These are phyloP conservation scores for Ramalina peruviana DNA, from an alignment of 495 filamentous ascomycete species.

Conservation along the genomic window DNA sequence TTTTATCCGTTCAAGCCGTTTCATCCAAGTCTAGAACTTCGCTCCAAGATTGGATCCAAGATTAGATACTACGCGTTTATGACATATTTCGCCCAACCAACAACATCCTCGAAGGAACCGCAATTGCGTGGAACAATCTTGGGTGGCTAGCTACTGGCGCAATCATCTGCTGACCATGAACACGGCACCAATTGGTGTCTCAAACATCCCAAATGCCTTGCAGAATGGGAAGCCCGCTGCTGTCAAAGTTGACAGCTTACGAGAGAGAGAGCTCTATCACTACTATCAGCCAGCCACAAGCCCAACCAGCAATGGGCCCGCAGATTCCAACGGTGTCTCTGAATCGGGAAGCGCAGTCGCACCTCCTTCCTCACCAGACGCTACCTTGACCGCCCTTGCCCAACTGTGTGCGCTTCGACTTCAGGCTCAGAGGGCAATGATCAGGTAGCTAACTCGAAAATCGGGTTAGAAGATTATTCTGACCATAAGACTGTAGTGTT, in stretches of 20 bases:
- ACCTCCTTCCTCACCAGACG: constrained; percentile 16
- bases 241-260: constrained; percentile 5
- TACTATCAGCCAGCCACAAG: constrained; percentile 27
- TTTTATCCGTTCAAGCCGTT: too few relatives aligned
- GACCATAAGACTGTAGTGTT: constrained; percentile 14
- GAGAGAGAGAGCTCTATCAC: constrained; percentile 33
- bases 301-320: not conserved
- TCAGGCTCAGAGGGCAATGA: constrained; percentile 33
- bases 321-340: not conserved
- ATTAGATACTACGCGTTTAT: too few relatives aligned
- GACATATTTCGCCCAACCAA: too few relatives aligned
- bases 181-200: too few relatives aligned
- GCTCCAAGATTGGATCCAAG: too few relatives aligned
- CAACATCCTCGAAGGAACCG: too few relatives aligned
- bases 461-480: not conserved
- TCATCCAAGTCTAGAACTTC: too few relatives aligned
- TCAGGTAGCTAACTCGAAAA: constrained; percentile 19
- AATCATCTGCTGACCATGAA: too few relatives aligned
- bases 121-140: too few relatives aligned
- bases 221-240: not conserved
- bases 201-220: too few relatives aligned
- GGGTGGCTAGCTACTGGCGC: too few relatives aligned
- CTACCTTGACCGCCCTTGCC: constrained; percentile 30
- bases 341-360: not conserved
- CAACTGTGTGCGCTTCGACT: constrained; percentile 36